A percentile compares a stretch with the other conserved stretches of the same genome.
Evolutionary conservation across 441 rosid species (phyloP).

Genomic region (Populus tomentosa): DNA sequence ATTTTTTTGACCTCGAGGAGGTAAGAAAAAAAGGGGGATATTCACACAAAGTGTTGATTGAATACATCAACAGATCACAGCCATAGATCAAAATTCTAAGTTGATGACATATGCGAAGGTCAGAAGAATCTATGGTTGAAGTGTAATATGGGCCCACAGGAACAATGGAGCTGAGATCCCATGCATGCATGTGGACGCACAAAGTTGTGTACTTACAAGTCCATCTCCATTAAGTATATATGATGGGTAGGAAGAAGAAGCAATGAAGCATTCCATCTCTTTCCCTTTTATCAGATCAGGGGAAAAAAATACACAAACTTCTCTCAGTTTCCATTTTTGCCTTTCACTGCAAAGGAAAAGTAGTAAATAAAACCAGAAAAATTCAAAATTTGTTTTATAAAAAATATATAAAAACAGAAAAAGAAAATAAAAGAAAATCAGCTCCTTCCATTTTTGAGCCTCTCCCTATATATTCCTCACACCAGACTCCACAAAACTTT

Average conservation of each 20-base stretch:
- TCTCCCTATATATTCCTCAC: conserved; percentile 29
- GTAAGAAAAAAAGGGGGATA: neutral
- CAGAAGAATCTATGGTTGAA: neutral
- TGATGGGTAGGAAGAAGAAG: neutral
- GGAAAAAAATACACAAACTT: neutral
- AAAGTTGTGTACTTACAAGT: neutral
- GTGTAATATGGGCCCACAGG: neutral
- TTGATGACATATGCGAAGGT: neutral
- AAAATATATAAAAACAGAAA: neutral
- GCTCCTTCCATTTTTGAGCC: conserved; percentile 12
- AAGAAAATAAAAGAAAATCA: conserved; percentile 5
- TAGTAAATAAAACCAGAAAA: neutral
- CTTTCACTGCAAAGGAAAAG: neutral
- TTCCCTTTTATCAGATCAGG: neutral
- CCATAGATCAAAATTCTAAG: neutral
- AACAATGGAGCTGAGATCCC: neutral
- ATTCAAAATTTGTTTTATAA: neutral
- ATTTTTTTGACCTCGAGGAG: neutral
- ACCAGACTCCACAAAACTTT: conserved; percentile 22
- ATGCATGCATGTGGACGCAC: neutral
- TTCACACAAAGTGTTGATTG: neutral
- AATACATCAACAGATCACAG: neutral
- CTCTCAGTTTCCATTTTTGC: neutral
- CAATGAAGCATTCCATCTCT: neutral
- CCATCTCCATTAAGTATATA: neutral